Evolutionary conservation across 75 land plant genomes (phyloP).

Genomic region (Pinus albicaulis): DNA sequence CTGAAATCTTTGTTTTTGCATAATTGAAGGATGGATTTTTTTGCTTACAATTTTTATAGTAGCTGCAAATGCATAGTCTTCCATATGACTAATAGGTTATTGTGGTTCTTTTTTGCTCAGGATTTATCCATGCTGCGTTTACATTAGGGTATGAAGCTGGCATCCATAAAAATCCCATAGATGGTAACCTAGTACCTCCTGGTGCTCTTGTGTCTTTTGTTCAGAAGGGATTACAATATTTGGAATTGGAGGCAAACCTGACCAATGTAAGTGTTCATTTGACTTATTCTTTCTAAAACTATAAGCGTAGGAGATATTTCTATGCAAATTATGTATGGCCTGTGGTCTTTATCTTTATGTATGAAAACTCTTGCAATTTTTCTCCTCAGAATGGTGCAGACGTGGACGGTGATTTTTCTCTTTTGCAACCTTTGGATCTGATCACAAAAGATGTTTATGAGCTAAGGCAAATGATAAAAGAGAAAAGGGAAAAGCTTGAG

Average conservation of each 20-base stretch:
- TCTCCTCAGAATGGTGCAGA: slow-evolving; percentile 76
- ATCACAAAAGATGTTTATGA: slow-evolving; percentile 92
- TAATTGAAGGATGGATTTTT: neutral
- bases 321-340: neutral
- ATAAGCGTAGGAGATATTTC: slow-evolving; percentile 6
- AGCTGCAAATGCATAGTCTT: neutral
- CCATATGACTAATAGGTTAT: slow-evolving; percentile 1
- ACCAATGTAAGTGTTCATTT: slow-evolving; percentile 47
- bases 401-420: slow-evolving; percentile 85
- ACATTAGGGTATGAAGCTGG: slow-evolving; percentile 96
- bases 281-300: neutral
- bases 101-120: slow-evolving; percentile 33
- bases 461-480: slow-evolving; percentile 76
- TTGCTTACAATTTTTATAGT: neutral
- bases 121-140: slow-evolving; percentile 93
- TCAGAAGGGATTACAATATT: slow-evolving; percentile 85
- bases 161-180: slow-evolving; percentile 70
- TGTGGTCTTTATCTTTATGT: neutral
- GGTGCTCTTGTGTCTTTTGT: slow-evolving; percentile 93
- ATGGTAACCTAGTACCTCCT: slow-evolving; percentile 90
- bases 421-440: slow-evolving; percentile 87
- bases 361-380: slow-evolving; percentile 3
- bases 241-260: slow-evolving; percentile 94
- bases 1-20: neutral
- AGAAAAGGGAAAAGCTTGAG: slow-evolving; percentile 59